A percentile compares a stretch with the other conserved stretches of the same genome.
phyloP scores from a whole-genome alignment of 345 rosid species.

The Cardamine occulta region DNA sequence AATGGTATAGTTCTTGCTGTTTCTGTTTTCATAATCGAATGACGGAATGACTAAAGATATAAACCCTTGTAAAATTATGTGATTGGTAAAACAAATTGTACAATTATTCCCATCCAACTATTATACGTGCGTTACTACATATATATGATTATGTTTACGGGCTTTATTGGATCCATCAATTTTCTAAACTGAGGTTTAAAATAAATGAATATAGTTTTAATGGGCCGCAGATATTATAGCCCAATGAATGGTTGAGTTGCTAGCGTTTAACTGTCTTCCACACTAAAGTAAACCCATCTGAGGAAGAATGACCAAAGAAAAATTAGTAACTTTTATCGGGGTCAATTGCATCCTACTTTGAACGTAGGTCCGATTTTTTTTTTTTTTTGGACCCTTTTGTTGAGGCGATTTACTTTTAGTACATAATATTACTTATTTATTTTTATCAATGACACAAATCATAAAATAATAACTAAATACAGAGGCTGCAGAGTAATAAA shows the following conservation, averaged over 20 bases:
- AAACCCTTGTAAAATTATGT: neutral
- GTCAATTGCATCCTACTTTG: too few relatives aligned
- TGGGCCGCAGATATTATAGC: neutral
- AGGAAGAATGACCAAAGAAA: neutral
- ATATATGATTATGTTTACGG: neutral
- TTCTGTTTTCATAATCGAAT: neutral
- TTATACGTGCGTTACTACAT: neutral
- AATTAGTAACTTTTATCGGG: too few relatives aligned
- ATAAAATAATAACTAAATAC: too few relatives aligned
- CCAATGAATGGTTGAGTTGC: neutral
- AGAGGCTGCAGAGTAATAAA: too few relatives aligned
- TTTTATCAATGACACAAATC: too few relatives aligned
- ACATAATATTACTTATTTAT: too few relatives aligned
- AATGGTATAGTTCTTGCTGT: neutral
- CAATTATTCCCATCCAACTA: neutral
- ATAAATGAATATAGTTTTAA: neutral
- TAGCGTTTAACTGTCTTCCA: neutral
- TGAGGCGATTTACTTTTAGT: too few relatives aligned
- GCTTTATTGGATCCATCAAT: neutral
- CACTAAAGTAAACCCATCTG: neutral
- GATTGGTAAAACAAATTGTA: neutral
- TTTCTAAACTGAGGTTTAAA: neutral
- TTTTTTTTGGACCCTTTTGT: too few relatives aligned
- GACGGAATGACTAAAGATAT: neutral
- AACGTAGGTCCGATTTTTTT: too few relatives aligned